Base-by-base conservation (phyloP, 352 stramenopile genomes). In the Lagenidium giganteum region DNA sequence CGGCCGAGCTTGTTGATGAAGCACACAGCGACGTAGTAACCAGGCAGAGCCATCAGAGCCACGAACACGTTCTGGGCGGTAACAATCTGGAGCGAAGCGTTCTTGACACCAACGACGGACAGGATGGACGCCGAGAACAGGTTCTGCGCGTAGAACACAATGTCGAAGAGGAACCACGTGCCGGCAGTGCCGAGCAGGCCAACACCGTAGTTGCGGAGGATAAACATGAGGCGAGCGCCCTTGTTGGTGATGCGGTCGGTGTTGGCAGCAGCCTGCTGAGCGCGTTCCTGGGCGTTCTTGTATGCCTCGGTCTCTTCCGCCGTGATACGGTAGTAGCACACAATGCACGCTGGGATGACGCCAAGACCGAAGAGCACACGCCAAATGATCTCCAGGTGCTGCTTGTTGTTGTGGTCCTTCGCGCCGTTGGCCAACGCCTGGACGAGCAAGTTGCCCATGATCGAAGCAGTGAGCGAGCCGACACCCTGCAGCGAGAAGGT, bases 121-220 rank as follows among this genome's bases (percentile, higher is more conserved):
- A 87, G 29, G 25, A 90, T 85, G 25, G 62, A 82, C 12, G 74
- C 74, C 9, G 74, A 86, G 51, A 91, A 93, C 12, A 93, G 53
- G 37, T 84, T 86, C 49, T 87, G 73, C 3, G 77, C 71, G 50
- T 85, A 88, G 41, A 83, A 92, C 2, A 88, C 70, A 41, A 95
- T 83, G 47, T 93, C 83, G 48, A 92, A 90, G 9, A 93, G 68
- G 53, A 95, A 91, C 80, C 83, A 95, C 37, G 73, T 74, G 44
- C 72, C 77, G 0, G 82, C 79, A 28, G 71, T 87, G 2, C 79
- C 82, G 5, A 92, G 25, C 5, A 94, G 51, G 11, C 59, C 53
- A 14, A 52, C 42, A 13, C 70, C 57, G 47, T 83, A 83, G 54
- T 86, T 44, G 5, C 54, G 55, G 14, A 77, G 20, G 22, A 86